Base-by-base conservation (phyloP, 2,329 filamentous ascomycete genomes). In the Phialophora chinensis region DNA sequence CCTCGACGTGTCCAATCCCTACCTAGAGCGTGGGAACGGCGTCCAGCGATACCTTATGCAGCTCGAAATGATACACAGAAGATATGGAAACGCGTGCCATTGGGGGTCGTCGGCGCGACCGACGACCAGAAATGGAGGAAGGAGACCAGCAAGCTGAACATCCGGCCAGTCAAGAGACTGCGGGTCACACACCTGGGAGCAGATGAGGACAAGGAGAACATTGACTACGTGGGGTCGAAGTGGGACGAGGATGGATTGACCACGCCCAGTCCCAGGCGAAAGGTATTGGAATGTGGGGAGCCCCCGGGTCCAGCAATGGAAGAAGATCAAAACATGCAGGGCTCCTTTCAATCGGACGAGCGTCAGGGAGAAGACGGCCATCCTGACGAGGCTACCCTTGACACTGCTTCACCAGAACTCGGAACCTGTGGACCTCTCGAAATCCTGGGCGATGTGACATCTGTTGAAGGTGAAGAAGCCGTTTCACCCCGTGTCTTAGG, bases 1-100 rank as follows among this genome's bases (percentile, higher is more conserved):
- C 80, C 80, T 10, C 73, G 76, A 56, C 72, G 73, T 35, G 65
- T 73, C n/a, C 75, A 72, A 54, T 72, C 73, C 35, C 66, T 74
- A 42, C 79, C 79, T 33, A 79, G 78, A 63, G 70, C 79, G 65
- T 82, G 80, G 80, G 80, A 82, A 63, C 79, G 80, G 65, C 78
- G 78, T 63, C 80, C 80, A 20, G 77, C 79, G 3, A 80, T 78
- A 5, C 76, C 80, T 3, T 78, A 79, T 57, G 68, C 75, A 44
- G 71, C 76, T 14, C 78, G 79, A 11, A 74, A 77, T 49, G 79
- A 78, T 49, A 74, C 79, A 47, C 79, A 78, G 57, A 82, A 81
- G 63, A 74, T 82, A 62, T 82, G 80, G 80, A 82, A 82, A 70
- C 77, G 80, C 56, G 76, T 81, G 27, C 71, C 69, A 2, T 59